Base-by-base conservation (phyloP, 2,329 filamentous ascomycete species). In the Pestalotiopsis sp. region DNA sequence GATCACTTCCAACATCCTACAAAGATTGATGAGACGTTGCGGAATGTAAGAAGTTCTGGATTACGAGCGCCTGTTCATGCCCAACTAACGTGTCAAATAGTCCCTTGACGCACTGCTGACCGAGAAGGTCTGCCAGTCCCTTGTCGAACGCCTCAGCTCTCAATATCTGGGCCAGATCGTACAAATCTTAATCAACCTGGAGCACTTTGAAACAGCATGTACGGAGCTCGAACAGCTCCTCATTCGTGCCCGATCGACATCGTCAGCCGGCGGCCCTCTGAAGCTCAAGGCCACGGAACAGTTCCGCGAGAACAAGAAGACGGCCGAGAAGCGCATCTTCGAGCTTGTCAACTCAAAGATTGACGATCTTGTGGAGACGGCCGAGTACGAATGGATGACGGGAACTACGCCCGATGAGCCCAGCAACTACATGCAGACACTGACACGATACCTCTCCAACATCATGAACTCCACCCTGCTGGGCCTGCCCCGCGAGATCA, bases 311-410 rank as follows among this genome's bases (percentile, higher is more conserved):
- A 95, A 97, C 78, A 98, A 98, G 82, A 98, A 98, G 83, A 94
- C 92, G 1, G 96, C 96, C 0, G 95, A 98, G 78, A 97, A 98
- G 82, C 92, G 97, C 41, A 98, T 99, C 69, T 99, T 99, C 77
- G 97, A 99, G 81, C 88, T 99, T 0, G 96, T 99, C 71, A 98
- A 99, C 82, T 97, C 93, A 68, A 99, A 99, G 83, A 98, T 99
- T 75, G 95, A 98, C 77, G 96, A 99, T 78, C 87, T 99, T 12
- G 93, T 99, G 67, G 95, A 98, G 75, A 98, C 95, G 0, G 95
- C 96, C 39, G 96, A 99, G 81, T 99, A 99, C 78, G 94, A 98
- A 79, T 99, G 96, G 85, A 85, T 82, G 72, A 81, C 85, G 2
- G 84, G 86, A 4, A 88, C 85, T 6, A 83, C 89, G 27, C 89